phyloP scores from a whole-genome alignment of 2,329 filamentous ascomycete species.

The Aspergillus sergii region DNA sequence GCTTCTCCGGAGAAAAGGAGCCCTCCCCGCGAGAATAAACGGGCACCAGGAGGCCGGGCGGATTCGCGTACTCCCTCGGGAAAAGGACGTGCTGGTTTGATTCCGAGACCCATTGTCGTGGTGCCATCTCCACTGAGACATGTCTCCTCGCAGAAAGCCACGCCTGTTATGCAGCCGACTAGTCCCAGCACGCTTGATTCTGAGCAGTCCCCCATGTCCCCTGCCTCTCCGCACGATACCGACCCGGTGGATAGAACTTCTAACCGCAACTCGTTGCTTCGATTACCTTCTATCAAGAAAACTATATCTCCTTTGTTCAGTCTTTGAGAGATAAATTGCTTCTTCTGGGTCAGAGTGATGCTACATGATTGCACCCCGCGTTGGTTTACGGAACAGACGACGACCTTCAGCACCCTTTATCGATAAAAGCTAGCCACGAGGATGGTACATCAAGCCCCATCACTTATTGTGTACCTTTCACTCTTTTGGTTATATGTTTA shows the following conservation, averaged over 20 bases:
- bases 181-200: background rate
- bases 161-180: slow-evolving; percentile 2
- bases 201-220: background rate
- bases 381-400: background rate
- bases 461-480: background rate
- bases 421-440: background rate
- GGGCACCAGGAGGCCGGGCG: slow-evolving; percentile 5
- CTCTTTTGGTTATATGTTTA: background rate
- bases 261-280: slow-evolving; percentile 7
- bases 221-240: background rate
- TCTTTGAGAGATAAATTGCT: slow-evolving; percentile 4
- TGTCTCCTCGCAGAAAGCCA: slow-evolving; percentile 14
- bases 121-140: slow-evolving; percentile 15
- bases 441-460: too few species aligned
- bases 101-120: slow-evolving; percentile 18
- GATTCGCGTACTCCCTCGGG: slow-evolving; percentile 2
- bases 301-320: slow-evolving; percentile 18
- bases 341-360: background rate
- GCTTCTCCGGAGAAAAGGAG: background rate
- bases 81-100: slow-evolving; percentile 13
- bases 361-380: background rate
- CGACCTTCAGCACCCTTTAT: background rate
- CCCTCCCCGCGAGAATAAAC: background rate
- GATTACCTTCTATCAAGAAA: slow-evolving; percentile 19
- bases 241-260: background rate